These are phyloP conservation scores for Fonsecaea erecta DNA, from an alignment of 2,329 filamentous ascomycete species.

Conservation along the genomic window DNA sequence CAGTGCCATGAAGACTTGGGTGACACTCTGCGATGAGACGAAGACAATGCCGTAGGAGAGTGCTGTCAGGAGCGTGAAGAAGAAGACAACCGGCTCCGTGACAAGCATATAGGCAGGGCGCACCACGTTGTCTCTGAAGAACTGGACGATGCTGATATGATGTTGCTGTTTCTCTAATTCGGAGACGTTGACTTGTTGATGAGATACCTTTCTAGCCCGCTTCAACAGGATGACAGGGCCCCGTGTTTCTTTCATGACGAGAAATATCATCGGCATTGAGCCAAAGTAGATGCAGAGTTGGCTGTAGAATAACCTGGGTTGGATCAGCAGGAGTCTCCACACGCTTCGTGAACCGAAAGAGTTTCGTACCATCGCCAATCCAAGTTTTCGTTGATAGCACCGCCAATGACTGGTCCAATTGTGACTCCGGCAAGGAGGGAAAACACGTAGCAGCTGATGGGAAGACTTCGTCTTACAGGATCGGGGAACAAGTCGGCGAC, in stretches of 20 bases:
- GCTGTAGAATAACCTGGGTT: constrained; percentile 19
- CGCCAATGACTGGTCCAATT: constrained; percentile 18
- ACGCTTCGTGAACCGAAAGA: background rate
- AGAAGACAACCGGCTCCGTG: constrained; percentile 56
- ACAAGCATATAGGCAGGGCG: constrained; percentile 44
- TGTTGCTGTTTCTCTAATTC: background rate
- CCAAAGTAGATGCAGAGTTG: constrained; percentile 1
- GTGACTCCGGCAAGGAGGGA: constrained; percentile 17
- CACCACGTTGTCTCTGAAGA: background rate
- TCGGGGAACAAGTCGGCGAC: constrained; percentile 15
- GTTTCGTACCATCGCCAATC: constrained; percentile 19
- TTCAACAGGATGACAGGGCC: background rate
- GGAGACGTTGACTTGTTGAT: background rate
- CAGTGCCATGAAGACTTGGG: constrained; percentile 77
- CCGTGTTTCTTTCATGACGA: background rate
- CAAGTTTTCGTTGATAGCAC: constrained; percentile 8
- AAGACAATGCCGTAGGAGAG: constrained; percentile 54
- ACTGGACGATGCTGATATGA: background rate
- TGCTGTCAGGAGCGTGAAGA: constrained; percentile 55
- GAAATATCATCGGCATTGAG: background rate
- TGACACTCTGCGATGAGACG: constrained; percentile 55
- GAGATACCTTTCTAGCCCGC: background rate
- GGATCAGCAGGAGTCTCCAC: background rate
- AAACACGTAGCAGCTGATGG: constrained; percentile 14
- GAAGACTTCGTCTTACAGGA: constrained; percentile 1